A percentile compares a stretch with the other conserved stretches of the same genome.
These are phyloP conservation scores for Sporothrix luriei DNA, from an alignment of 2,329 filamentous ascomycete genomes.

Conservation along the genomic window DNA sequence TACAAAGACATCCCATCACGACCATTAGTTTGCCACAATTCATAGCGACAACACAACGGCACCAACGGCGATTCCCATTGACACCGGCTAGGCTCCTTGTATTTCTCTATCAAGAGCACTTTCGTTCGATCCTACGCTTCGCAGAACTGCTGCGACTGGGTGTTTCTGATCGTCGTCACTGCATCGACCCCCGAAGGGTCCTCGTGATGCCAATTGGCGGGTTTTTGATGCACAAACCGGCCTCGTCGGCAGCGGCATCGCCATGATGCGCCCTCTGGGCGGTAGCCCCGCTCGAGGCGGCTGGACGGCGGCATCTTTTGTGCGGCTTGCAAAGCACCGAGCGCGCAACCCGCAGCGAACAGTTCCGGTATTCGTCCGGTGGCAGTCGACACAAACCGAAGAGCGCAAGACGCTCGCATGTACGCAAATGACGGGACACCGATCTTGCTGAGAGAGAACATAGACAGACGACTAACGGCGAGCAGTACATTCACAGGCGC, in stretches of 20 bases:
- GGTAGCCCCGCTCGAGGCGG: constrained; percentile 40
- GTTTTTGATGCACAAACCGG: neutral
- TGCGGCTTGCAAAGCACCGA: constrained; percentile 55
- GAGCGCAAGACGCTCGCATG: constrained; percentile 46
- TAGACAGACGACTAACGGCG: neutral
- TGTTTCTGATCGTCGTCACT: neutral
- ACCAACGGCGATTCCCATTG: neutral
- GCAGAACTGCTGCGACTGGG: neutral
- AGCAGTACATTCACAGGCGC: constrained; percentile 58
- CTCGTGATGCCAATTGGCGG: constrained; percentile 24
- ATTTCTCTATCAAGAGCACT: neutral
- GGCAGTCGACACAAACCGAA: constrained; percentile 47
- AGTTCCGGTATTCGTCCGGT: constrained; percentile 46
- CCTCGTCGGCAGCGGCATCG: constrained; percentile 36
- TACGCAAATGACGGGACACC: constrained; percentile 41
- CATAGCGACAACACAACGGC: neutral
- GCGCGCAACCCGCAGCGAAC: constrained; percentile 44
- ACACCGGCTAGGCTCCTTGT: neutral
- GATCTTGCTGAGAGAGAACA: too few species aligned
- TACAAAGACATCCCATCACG: constrained; percentile 23
- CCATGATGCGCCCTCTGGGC: constrained; percentile 47
- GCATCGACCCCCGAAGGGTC: constrained; percentile 3
- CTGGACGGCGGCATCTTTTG: constrained; percentile 51
- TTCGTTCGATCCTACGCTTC: neutral
- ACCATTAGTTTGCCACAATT: constrained; percentile 10